Evolutionary conservation across 2,329 filamentous ascomycete species (phyloP).

Genomic region (Colletotrichum tropicale): DNA sequence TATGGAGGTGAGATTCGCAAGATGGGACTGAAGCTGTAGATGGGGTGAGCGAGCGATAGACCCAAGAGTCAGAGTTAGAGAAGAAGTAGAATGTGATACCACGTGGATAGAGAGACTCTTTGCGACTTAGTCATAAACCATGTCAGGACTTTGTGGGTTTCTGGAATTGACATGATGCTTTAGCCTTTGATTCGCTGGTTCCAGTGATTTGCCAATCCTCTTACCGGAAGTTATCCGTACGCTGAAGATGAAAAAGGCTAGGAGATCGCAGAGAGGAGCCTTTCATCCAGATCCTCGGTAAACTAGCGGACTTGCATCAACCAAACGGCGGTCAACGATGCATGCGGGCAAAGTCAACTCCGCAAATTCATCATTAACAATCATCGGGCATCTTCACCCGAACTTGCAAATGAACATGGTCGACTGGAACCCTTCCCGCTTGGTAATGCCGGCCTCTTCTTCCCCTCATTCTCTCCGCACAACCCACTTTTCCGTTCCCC

Average conservation of each 20-base stretch:
- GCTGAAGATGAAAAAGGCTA: neutral
- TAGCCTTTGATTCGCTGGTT: neutral
- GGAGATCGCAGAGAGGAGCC: neutral
- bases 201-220: neutral
- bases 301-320: neutral
- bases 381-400: neutral
- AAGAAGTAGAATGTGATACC: neutral
- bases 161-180: neutral
- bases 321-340: neutral
- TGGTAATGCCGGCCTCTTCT: neutral
- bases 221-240: neutral
- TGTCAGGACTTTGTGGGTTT: neutral
- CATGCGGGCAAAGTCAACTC: neutral
- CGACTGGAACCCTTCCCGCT: neutral
- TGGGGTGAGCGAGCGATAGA: neutral
- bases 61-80: neutral
- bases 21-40: neutral
- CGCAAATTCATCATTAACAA: neutral
- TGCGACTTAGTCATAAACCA: neutral
- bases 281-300: neutral
- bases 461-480: neutral
- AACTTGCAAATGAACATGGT: neutral
- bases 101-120: neutral
- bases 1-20: conserved; percentile 8
- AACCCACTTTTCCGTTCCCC: neutral